Percentiles rank a stretch among this genome's conserved stretches.
Evolutionary conservation across 2,329 filamentous ascomycete genomes (phyloP).

Genomic region (Sporothrix sp.): DNA sequence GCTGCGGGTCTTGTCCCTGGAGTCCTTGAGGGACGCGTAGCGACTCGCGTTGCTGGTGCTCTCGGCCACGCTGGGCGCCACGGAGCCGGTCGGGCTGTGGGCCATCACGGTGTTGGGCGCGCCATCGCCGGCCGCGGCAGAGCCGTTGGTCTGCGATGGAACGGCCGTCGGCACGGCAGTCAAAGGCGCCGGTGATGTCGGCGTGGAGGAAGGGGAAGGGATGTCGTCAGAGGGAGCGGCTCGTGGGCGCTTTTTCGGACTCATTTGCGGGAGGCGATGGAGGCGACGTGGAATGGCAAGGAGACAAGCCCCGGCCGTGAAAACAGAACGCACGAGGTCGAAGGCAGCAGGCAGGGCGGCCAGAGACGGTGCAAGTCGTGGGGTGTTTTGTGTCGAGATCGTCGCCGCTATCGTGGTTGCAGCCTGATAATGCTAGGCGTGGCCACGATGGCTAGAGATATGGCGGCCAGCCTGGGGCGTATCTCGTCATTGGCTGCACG

Average conservation of each 20-base stretch:
- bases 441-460: constrained; percentile 8
- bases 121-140: constrained; percentile 3
- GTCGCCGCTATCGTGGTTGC: constrained; percentile 3
- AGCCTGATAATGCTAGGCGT: constrained; percentile 1
- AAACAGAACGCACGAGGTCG: no score
- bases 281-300: background rate
- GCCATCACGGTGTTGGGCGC: background rate
- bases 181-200: background rate
- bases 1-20: constrained; percentile 28
- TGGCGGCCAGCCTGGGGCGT: background rate
- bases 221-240: constrained; percentile 25
- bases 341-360: no score
- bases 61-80: constrained; percentile 9
- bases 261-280: constrained; percentile 24
- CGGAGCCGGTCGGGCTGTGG: constrained; percentile 9
- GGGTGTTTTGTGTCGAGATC: constrained; percentile 1
- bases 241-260: constrained; percentile 33
- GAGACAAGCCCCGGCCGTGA: no score
- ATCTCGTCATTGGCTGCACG: constrained; percentile 8
- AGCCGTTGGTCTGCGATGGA: background rate
- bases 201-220: constrained; percentile 4
- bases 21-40: constrained; percentile 9
- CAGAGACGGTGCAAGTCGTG: background rate
- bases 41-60: constrained; percentile 8
- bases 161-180: background rate